Evolutionary conservation across 768 basidiomycete species (phyloP).

Genomic region (Trametes cingulata): DNA sequence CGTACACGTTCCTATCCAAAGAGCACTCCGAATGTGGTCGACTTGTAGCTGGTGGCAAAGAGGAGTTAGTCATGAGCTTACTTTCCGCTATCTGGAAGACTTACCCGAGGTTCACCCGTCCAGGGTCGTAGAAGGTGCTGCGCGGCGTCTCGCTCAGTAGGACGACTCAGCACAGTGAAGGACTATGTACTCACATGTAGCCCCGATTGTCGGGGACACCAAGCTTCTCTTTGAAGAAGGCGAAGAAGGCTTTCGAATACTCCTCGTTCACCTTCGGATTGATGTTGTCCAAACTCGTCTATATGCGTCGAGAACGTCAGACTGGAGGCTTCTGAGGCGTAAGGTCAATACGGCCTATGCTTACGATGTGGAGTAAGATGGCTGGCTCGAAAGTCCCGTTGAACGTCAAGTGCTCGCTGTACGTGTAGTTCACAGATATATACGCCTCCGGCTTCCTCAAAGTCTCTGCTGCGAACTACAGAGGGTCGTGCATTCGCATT

Average conservation of each 20-base stretch:
- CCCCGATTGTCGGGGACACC: conserved; percentile 52
- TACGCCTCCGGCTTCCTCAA: conserved; percentile 56
- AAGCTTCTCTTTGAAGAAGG: conserved; percentile 56
- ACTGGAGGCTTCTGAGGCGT: no score
- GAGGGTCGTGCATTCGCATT: neutral
- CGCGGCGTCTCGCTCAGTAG: neutral
- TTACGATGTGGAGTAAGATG: conserved; percentile 57
- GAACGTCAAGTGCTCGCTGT: conserved; percentile 63
- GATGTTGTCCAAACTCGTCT: conserved; percentile 63
- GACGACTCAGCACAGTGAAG: neutral
- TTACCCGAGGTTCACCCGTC: conserved; percentile 49
- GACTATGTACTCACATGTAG: conserved; percentile 49
- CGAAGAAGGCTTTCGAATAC: conserved; percentile 58
- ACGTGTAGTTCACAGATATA: conserved; percentile 54
- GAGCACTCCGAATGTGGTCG: neutral
- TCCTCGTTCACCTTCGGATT: conserved; percentile 46
- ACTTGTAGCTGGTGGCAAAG: neutral
- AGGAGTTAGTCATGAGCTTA: neutral
- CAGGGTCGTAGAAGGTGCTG: conserved; percentile 55
- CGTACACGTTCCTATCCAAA: neutral
- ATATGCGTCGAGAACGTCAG: neutral
- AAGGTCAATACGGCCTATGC: conserved; percentile 27
- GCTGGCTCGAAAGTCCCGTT: conserved; percentile 67
- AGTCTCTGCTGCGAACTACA: conserved; percentile 52
- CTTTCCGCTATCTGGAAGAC: conserved; percentile 17